Evolutionary conservation across 2,329 filamentous ascomycete species (phyloP).

Genomic region (Neoascochyta sp.): DNA sequence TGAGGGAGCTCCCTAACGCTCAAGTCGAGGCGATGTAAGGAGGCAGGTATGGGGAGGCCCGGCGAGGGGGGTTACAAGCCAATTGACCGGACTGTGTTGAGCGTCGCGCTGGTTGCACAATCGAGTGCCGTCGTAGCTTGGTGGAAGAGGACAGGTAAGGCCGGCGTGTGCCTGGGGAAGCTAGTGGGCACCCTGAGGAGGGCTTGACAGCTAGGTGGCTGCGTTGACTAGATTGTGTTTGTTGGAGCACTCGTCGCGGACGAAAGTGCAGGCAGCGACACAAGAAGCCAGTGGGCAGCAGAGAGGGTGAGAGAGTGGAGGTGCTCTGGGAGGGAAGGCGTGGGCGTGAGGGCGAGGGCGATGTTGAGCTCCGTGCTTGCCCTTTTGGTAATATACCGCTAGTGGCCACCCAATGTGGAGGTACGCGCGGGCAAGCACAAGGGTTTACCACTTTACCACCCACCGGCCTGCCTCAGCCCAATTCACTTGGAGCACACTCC

Average conservation of each 20-base stretch:
- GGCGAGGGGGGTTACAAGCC: slow-evolving; percentile 7
- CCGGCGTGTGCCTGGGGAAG: slow-evolving; percentile 17
- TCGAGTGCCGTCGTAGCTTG: slow-evolving; percentile 7
- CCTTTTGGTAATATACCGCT: slow-evolving; percentile 18
- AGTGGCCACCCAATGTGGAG: too few species aligned
- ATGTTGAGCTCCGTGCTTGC: slow-evolving; percentile 22
- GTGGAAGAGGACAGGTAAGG: slow-evolving; percentile 23
- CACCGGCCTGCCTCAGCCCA: slow-evolving; percentile 10
- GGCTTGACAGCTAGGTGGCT: too few species aligned
- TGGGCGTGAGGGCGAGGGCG: slow-evolving; percentile 15
- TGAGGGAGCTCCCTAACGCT: too few species aligned
- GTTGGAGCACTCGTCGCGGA: too few species aligned
- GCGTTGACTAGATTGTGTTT: too few species aligned
- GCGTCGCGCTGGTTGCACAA: slow-evolving; percentile 11
- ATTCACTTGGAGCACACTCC: background rate
- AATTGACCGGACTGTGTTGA: slow-evolving; percentile 7
- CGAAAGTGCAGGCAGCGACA: too few species aligned
- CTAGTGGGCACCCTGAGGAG: too few species aligned
- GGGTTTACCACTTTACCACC: too few species aligned
- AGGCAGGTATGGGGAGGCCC: background rate
- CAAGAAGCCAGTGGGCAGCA: slow-evolving; percentile 2
- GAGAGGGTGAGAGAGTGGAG: slow-evolving; percentile 9
- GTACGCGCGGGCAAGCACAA: slow-evolving; percentile 8
- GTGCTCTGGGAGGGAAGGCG: slow-evolving; percentile 21
- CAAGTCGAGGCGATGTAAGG: slow-evolving; percentile 1